Conservation (phyloP, 1,284 basidiomycete species). For the Marasmius fiardii region DNA sequence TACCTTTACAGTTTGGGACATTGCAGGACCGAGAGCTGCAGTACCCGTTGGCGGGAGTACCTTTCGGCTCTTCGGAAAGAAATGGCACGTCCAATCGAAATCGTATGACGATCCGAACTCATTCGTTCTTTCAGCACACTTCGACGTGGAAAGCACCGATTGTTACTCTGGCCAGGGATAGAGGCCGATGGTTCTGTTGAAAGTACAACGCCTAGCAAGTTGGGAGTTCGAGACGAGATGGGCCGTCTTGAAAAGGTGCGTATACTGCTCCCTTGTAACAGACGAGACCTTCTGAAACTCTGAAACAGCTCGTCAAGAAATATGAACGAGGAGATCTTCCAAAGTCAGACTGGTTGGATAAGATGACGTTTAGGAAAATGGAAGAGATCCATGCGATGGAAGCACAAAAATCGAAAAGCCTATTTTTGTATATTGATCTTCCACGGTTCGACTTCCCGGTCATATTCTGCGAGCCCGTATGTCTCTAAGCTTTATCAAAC, state of each 20-base stretch:
- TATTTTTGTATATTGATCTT: slow-evolving; percentile 93
- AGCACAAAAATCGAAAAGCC: slow-evolving; percentile 82
- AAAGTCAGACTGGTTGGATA: slow-evolving; percentile 95
- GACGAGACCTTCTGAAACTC: not conserved
- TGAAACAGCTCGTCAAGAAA: slow-evolving; percentile 85
- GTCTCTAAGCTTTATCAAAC: slow-evolving; percentile 19
- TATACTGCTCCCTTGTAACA: slow-evolving; percentile 3
- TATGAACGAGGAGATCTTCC: slow-evolving; percentile 94
- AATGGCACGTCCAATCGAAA: slow-evolving; percentile 56
- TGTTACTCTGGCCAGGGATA: slow-evolving; percentile 79
- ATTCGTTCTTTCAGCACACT: slow-evolving; percentile 63
- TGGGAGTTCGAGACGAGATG: slow-evolving; percentile 84
- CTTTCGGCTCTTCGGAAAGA: slow-evolving; percentile 87
- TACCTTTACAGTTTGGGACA: slow-evolving; percentile 94
- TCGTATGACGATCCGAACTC: slow-evolving; percentile 4
- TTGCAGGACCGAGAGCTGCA: slow-evolving; percentile 73
- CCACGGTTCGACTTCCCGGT: slow-evolving; percentile 98
- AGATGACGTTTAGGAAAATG: slow-evolving; percentile 89
- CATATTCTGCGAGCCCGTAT: slow-evolving; percentile 88
- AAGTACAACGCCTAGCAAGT: slow-evolving; percentile 84
- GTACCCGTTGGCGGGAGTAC: slow-evolving; percentile 88
- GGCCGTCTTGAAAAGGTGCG: slow-evolving; percentile 88
- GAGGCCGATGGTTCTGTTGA: slow-evolving; percentile 86
- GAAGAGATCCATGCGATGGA: slow-evolving; percentile 91
- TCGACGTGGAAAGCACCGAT: slow-evolving; percentile 86